Conservation (phyloP, 2,329 filamentous ascomycete genomes). For the Zasmidium citrigriseum region DNA sequence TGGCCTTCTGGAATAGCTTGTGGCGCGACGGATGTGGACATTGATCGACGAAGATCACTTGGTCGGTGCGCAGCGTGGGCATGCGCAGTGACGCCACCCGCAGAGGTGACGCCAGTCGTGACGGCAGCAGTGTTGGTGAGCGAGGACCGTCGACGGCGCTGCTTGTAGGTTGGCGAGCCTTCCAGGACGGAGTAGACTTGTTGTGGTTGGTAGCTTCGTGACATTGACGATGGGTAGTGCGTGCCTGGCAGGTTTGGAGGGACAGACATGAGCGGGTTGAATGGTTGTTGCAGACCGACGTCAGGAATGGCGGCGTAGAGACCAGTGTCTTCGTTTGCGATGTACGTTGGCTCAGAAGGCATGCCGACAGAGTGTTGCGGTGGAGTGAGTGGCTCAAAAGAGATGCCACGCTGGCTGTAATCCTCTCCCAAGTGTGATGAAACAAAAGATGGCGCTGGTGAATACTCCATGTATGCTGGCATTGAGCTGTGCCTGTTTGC, state of each 20-base stretch:
- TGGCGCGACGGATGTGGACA: slow-evolving; percentile 83
- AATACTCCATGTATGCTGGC: slow-evolving; percentile 98
- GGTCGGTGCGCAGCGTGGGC: slow-evolving; percentile 70
- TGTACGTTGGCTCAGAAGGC: slow-evolving; percentile 88
- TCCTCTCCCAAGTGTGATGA: slow-evolving; percentile 94
- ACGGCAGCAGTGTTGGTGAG: slow-evolving; percentile 75
- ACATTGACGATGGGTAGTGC: slow-evolving; percentile 70
- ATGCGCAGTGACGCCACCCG: slow-evolving; percentile 50
- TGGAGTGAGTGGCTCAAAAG: slow-evolving; percentile 94
- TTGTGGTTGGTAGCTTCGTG: slow-evolving; percentile 71
- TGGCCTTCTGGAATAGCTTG: slow-evolving; percentile 52
- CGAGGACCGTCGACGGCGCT: slow-evolving; percentile 88
- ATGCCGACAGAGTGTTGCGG: slow-evolving; percentile 88
- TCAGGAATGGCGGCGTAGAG: slow-evolving; percentile 95
- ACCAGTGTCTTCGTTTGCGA: slow-evolving; percentile 95
- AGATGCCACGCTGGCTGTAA: slow-evolving; percentile 93
- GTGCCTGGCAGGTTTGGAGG: slow-evolving; percentile 80
- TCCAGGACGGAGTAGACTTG: slow-evolving; percentile 90
- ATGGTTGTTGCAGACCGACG: slow-evolving; percentile 71
- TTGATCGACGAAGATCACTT: slow-evolving; percentile 86
- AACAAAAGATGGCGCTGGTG: slow-evolving; percentile 93
- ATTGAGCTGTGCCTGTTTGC: slow-evolving; percentile 98
- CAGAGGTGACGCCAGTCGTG: slow-evolving; percentile 50
- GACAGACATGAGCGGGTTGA: slow-evolving; percentile 88
- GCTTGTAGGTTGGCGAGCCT: slow-evolving; percentile 98